A percentile compares a stretch with the other conserved stretches of the same genome.
Evolutionary conservation across 1,284 basidiomycete species (phyloP).

Genomic region (Ganoderma multipileum): DNA sequence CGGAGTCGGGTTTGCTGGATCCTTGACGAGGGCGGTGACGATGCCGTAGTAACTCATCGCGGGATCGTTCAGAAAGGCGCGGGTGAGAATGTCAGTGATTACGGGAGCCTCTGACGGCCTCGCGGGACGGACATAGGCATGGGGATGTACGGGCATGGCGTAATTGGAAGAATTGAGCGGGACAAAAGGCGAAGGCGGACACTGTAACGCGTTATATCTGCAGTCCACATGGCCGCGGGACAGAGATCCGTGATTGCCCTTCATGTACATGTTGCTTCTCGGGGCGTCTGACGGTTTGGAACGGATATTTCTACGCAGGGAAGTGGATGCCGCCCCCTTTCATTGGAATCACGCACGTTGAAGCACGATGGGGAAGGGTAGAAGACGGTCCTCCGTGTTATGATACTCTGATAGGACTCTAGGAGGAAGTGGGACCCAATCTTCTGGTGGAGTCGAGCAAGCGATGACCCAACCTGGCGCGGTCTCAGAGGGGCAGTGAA

Average conservation of each 20-base stretch:
- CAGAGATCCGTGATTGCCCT: no score
- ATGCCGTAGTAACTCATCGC: slow-evolving; percentile 4
- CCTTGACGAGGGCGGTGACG: background rate
- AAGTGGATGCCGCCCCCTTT: background rate
- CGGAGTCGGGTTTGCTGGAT: background rate
- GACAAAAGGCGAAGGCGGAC: background rate
- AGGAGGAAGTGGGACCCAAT: background rate
- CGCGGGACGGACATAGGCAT: slow-evolving; percentile 1
- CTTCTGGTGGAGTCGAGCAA: background rate
- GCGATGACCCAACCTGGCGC: background rate
- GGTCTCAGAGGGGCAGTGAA: background rate
- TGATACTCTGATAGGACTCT: background rate
- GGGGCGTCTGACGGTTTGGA: background rate
- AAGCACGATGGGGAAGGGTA: background rate
- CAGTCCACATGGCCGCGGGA: background rate
- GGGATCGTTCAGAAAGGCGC: background rate
- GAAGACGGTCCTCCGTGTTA: background rate
- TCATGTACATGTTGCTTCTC: no score
- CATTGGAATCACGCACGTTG: background rate
- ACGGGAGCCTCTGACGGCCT: background rate
- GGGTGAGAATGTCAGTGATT: background rate
- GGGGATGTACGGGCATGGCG: slow-evolving; percentile 3
- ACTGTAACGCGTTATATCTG: background rate
- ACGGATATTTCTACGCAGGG: background rate
- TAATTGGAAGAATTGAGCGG: background rate